phyloP scores from a whole-genome alignment of 305 asterid genomes.

The Fraxinus paxiana region DNA sequence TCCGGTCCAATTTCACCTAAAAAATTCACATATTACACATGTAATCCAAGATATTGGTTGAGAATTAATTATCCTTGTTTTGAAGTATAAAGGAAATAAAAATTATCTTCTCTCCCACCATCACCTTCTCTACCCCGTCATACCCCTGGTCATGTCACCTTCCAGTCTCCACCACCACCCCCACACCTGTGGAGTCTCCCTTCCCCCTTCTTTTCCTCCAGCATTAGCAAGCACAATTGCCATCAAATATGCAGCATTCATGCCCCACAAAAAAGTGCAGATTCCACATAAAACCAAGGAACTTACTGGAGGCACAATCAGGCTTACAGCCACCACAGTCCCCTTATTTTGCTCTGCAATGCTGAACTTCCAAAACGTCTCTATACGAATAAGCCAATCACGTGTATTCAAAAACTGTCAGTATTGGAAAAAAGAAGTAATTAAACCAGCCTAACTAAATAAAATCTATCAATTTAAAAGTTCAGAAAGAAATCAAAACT shows the following conservation, averaged over 20 bases:
- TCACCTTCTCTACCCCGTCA: neutral
- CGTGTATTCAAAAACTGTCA: neutral
- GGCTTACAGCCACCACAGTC: neutral
- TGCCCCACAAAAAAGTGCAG: neutral
- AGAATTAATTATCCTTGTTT: neutral
- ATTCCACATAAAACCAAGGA: neutral
- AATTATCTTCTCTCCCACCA: neutral
- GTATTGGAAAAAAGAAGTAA: neutral
- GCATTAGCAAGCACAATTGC: neutral
- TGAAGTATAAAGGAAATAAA: neutral
- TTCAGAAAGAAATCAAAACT: neutral
- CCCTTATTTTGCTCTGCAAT: neutral
- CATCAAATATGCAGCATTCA: neutral
- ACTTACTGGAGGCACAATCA: neutral
- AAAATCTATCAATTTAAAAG: neutral
- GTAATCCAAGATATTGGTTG: neutral
- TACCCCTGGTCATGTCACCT: neutral
- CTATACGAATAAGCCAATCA: neutral
- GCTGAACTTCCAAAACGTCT: neutral
- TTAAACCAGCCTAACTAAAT: neutral
- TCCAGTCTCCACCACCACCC: neutral
- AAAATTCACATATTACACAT: neutral
- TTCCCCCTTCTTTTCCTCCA: neutral
- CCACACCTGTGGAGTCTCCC: neutral
- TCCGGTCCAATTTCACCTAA: neutral